A percentile compares a stretch with the other conserved stretches of the same genome.
Evolutionary conservation across 441 rosid species (phyloP).

Genomic region (Brassica hybrid): DNA sequence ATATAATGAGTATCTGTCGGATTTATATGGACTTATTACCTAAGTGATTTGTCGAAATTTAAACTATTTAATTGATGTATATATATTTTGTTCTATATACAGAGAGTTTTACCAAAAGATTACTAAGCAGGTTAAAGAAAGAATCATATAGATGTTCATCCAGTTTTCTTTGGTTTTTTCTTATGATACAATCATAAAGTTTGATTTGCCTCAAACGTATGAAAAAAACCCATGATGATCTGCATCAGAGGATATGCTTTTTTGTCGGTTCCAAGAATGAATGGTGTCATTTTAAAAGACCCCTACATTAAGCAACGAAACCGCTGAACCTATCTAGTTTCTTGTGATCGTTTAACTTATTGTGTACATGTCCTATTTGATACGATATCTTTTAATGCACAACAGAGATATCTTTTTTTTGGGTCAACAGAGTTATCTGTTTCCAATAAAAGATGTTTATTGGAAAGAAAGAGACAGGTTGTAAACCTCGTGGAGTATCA

Average conservation of each 20-base stretch:
- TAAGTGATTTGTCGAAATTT: neutral
- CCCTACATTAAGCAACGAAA: too few relatives aligned
- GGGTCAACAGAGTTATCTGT: neutral
- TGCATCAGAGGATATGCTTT: neutral
- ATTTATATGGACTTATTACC: neutral
- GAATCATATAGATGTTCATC: neutral
- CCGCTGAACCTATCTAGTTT: neutral
- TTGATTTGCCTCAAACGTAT: too few relatives aligned
- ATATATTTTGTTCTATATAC: neutral
- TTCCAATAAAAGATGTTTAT: neutral
- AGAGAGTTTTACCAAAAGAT: too few relatives aligned
- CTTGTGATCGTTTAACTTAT: neutral
- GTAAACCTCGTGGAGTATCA: neutral
- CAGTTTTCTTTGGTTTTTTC: too few relatives aligned
- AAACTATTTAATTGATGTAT: neutral
- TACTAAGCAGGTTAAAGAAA: neutral
- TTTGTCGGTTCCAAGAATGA: neutral
- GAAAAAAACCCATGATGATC: neutral
- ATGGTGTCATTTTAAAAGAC: neutral
- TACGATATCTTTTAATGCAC: neutral
- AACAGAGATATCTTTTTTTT: neutral
- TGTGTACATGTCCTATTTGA: slow-evolving; percentile 4
- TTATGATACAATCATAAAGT: too few relatives aligned
- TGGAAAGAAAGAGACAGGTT: neutral
- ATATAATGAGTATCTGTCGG: neutral